Percentiles rank a stretch among this genome's conserved stretches.
Conservation (phyloP, 1,139 yeast species). For the Lodderomyces beijingensis region DNA sequence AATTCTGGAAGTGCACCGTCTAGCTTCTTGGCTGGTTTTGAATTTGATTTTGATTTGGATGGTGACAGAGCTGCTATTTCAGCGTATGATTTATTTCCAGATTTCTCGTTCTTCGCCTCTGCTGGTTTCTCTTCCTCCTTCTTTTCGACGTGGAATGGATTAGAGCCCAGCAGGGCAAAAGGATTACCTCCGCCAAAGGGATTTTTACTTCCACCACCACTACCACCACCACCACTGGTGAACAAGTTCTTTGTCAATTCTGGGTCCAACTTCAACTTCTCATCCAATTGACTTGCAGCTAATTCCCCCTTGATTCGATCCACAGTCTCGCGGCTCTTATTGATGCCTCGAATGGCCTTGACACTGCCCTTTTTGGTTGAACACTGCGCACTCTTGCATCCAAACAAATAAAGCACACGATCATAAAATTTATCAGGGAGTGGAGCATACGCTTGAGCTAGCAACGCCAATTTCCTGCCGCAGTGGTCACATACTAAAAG, state of each 20-base stretch:
- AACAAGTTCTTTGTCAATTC: conserved; percentile 45
- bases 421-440: conserved; percentile 70
- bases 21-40: conserved; percentile 9
- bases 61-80: conserved; percentile 18
- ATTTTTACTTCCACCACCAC: conserved; percentile 22
- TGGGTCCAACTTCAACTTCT: conserved; percentile 38
- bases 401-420: conserved; percentile 74
- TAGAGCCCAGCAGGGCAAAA: conserved; percentile 14
- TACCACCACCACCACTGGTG: conserved; percentile 16
- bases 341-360: conserved; percentile 70
- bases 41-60: conserved; percentile 10
- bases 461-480: conserved; percentile 53
- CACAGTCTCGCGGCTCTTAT: conserved; percentile 51
- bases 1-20: conserved; percentile 39
- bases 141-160: conserved; percentile 6
- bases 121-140: conserved; percentile 4
- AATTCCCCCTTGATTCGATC: conserved; percentile 35
- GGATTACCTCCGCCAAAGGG: conserved; percentile 30
- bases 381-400: conserved; percentile 63
- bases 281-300: conserved; percentile 35
- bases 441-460: conserved; percentile 79
- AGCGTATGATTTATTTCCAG: conserved; percentile 20
- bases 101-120: conserved; percentile 8
- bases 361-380: conserved; percentile 65
- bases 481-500: conserved; percentile 65